Evolutionary conservation across 306 rosid species (phyloP).

Genomic region (Hippophae gyantsensis): DNA sequence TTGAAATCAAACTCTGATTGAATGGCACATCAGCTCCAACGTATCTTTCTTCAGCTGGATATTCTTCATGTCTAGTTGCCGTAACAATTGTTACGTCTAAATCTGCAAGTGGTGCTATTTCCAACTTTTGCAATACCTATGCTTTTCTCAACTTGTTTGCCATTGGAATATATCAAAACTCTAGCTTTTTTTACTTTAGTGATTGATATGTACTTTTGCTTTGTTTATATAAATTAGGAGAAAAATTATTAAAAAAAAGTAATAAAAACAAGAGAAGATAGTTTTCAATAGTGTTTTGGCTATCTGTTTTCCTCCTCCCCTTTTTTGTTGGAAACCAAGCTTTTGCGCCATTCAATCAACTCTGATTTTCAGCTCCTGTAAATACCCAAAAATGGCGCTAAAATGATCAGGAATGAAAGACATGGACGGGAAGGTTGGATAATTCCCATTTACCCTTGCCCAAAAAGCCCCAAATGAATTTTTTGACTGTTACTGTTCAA

Average conservation of each 20-base stretch:
- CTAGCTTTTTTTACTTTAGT: background rate
- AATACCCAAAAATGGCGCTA: no score
- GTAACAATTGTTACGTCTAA: constrained; percentile 88
- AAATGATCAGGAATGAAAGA: no score
- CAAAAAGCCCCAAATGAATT: no score
- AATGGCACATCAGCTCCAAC: constrained; percentile 24
- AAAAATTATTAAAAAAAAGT: background rate
- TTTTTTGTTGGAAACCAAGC: constrained; percentile 7
- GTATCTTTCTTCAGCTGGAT: constrained; percentile 70
- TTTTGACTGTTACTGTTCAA: no score
- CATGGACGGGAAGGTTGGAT: no score
- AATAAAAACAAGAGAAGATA: background rate
- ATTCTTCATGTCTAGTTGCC: constrained; percentile 78
- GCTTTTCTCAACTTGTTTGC: constrained; percentile 62
- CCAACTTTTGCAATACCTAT: constrained; percentile 86
- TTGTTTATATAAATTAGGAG: no score
- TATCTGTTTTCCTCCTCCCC: background rate
- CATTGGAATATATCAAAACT: constrained; percentile 27
- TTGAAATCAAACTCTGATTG: no score
- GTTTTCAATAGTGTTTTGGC: background rate
- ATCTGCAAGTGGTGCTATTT: constrained; percentile 74
- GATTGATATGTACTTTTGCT: background rate
- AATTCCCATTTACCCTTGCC: no score
- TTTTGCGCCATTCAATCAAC: constrained; percentile 24
- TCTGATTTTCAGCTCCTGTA: background rate